phyloP scores from a whole-genome alignment of 495 filamentous ascomycete genomes.

The Tuber calosporum region DNA sequence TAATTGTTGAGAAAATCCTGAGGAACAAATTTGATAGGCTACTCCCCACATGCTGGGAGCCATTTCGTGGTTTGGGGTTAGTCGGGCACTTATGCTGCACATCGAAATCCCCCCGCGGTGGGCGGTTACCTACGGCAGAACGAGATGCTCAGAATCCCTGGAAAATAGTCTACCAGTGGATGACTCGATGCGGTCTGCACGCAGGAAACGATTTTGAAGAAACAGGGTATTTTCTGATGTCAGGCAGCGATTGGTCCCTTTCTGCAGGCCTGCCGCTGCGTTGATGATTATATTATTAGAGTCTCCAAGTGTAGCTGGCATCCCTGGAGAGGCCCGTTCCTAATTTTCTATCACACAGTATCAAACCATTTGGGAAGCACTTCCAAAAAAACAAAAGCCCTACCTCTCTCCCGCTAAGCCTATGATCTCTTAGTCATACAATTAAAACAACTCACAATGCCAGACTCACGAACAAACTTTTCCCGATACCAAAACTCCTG shows the following conservation, averaged over 20 bases:
- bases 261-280: neutral
- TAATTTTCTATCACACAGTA: neutral
- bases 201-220: neutral
- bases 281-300: neutral
- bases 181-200: neutral
- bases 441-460: neutral
- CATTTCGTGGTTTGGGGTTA: neutral
- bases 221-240: neutral
- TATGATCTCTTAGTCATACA: neutral
- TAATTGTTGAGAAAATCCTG: neutral
- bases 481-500: neutral
- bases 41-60: neutral
- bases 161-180: too few species aligned
- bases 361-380: neutral
- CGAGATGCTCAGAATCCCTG: neutral
- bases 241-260: neutral
- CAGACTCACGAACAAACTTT: conserved; percentile 1
- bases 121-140: neutral
- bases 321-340: neutral
- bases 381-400: neutral
- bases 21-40: neutral
- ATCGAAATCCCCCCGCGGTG: neutral
- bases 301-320: neutral
- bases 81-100: neutral
- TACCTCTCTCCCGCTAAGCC: neutral